phyloP scores from a whole-genome alignment of 306 rosid species.

The Quercus agrifolia region DNA sequence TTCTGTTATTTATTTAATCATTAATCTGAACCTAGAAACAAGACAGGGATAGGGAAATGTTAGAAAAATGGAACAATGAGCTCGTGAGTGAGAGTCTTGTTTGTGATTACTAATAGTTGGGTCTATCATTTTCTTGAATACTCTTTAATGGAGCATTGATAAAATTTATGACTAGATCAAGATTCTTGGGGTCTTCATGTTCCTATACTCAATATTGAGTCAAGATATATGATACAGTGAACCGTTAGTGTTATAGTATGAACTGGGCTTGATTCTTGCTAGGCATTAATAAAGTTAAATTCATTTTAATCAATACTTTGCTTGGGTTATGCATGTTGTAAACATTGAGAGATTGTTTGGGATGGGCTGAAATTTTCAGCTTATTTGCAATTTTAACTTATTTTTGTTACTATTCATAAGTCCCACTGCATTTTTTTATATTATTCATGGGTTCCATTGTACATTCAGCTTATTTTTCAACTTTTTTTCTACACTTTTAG shows the following conservation, averaged over 20 bases:
- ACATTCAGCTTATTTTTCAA: too few relatives aligned
- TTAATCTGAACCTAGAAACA: too few relatives aligned
- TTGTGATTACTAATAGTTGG: background rate
- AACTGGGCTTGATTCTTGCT: background rate
- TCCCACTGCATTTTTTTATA: too few relatives aligned
- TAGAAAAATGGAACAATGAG: background rate
- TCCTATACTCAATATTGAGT: background rate
- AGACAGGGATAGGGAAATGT: too few relatives aligned
- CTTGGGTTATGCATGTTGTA: background rate
- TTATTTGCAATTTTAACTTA: too few relatives aligned
- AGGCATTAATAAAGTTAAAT: background rate
- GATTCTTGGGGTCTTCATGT: background rate
- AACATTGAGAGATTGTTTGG: background rate
- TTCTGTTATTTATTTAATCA: background rate
- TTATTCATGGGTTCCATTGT: too few relatives aligned
- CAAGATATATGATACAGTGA: background rate
- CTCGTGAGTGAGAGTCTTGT: background rate
- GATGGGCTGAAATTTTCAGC: too few relatives aligned
- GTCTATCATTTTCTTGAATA: background rate
- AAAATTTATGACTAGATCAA: background rate
- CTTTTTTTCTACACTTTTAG: too few relatives aligned
- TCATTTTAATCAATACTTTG: background rate
- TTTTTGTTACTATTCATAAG: too few relatives aligned
- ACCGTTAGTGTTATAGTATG: too few relatives aligned
- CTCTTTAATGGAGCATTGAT: background rate